Base-by-base conservation (phyloP, 352 stramenopile species). In the Aphanomyces astaci region DNA sequence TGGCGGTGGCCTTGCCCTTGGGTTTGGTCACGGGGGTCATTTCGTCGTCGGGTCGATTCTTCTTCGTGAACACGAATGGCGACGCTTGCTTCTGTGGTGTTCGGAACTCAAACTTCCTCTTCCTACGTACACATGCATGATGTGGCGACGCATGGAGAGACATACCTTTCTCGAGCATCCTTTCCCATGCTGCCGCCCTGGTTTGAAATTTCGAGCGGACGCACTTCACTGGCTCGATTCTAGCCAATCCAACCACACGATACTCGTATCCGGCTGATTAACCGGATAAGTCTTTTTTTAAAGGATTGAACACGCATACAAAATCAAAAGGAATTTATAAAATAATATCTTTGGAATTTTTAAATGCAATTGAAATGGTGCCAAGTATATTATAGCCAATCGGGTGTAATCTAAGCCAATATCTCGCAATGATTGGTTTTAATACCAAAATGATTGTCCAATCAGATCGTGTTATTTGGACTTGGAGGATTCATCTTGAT, bases 61-160 rank as follows among this genome's bases (percentile, higher is more conserved):
- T 63, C 40, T 56, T 56, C 45, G 39, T 67, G 28, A 67, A 67
- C 17, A 59, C 19, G 59, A 67, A 67, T 11, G 60, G 60, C 5
- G 60, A 67, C 19, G 60, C 60, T 24, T 54, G 9, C 30, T 67
- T 67, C 36, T 67, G 60, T 22, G 60, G 60, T 30, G 60, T 67
- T 28, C 45, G 46, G 40, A 67, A 67, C 22, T 54, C 60, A 31
- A 67, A 67, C 11, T 45, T 45, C n/a, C 60, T 24, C 60, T 67
- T 67, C 48, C 60, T 67, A 67, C 17, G 48, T 43, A 15, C n/a
- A 63, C 2, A 24, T 19, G 17, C 7, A 2, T 22, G 17, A n/a
- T n/a, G n/a, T n/a, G n/a, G n/a, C n/a, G n/a, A n/a, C 36, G 36
- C 36, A 43, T 43, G 36, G 7, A 43, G 36, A n/a, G n/a, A 43